Evolutionary conservation across 2,329 filamentous ascomycete species (phyloP).

Genomic region (Hypoxylon sp.): DNA sequence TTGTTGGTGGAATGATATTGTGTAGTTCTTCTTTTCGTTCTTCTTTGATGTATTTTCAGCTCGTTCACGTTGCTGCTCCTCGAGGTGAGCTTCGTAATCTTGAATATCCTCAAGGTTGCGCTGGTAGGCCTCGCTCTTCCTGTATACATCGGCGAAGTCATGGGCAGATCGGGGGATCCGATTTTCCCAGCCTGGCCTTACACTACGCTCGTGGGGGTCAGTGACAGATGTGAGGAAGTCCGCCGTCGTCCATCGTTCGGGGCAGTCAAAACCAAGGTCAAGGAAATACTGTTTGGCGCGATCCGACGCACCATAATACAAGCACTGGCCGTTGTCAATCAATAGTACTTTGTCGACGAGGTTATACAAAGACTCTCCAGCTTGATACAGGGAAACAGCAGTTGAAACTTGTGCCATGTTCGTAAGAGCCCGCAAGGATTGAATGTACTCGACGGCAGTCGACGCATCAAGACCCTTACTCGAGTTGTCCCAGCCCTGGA

Average conservation of each 20-base stretch:
- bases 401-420: slow-evolving; percentile 74
- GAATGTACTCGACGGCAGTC: slow-evolving; percentile 76
- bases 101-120: slow-evolving; percentile 64
- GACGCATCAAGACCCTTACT: slow-evolving; percentile 76
- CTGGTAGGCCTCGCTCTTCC: slow-evolving; percentile 62
- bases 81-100: slow-evolving; percentile 65
- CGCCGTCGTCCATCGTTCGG: slow-evolving; percentile 77
- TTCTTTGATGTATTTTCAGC: slow-evolving; percentile 56
- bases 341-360: slow-evolving; percentile 79
- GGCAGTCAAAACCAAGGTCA: slow-evolving; percentile 80
- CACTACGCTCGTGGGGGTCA: slow-evolving; percentile 69
- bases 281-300: slow-evolving; percentile 78
- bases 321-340: slow-evolving; percentile 77
- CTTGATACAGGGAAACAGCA: slow-evolving; percentile 77
- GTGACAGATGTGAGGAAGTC: slow-evolving; percentile 86
- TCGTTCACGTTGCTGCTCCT: slow-evolving; percentile 59
- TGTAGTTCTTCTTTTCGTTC: slow-evolving; percentile 66
- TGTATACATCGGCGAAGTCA: slow-evolving; percentile 70
- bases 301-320: slow-evolving; percentile 77
- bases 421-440: slow-evolving; percentile 75
- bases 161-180: slow-evolving; percentile 72
- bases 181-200: slow-evolving; percentile 70
- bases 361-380: slow-evolving; percentile 66
- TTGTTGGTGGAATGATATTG: slow-evolving; percentile 65
- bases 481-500: slow-evolving; percentile 81